phyloP scores from a whole-genome alignment of 2,329 filamentous ascomycete genomes.

The Aureobasidium namibiae region DNA sequence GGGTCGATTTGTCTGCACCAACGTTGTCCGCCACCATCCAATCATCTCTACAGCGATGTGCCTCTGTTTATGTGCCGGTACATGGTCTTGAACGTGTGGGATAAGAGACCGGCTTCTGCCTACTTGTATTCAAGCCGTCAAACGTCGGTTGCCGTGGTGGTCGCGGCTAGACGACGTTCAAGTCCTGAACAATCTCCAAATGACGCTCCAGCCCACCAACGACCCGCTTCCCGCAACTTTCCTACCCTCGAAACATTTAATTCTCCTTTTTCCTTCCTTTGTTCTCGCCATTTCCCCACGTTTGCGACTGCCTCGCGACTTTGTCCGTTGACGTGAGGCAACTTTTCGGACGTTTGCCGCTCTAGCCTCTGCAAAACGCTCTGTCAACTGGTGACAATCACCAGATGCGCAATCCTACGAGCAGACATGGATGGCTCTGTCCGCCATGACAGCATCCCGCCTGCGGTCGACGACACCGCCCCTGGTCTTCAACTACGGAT shows the following conservation, averaged over 20 bases:
- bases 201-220: constrained; percentile 2
- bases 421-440: constrained; percentile 12
- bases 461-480: neutral
- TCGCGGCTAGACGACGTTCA: neutral
- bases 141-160: constrained; percentile 7
- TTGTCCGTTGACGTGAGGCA: neutral
- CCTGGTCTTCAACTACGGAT: neutral
- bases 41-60: neutral
- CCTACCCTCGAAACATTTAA: neutral
- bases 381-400: constrained; percentile 12
- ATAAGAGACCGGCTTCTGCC: neutral
- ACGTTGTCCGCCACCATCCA: neutral
- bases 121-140: neutral
- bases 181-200: constrained; percentile 7
- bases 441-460: constrained; percentile 4
- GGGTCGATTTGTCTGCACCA: constrained; percentile 10
- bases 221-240: neutral
- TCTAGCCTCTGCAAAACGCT: neutral
- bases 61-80: neutral
- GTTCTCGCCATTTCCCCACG: neutral
- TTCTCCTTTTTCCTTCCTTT: neutral
- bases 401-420: neutral
- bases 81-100: neutral
- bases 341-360: neutral
- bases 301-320: neutral